Evolutionary conservation across 495 filamentous ascomycete genomes (phyloP), one percentile per base, ranked within the genome.

Genomic region (Penicillium coprophilum): DNA sequence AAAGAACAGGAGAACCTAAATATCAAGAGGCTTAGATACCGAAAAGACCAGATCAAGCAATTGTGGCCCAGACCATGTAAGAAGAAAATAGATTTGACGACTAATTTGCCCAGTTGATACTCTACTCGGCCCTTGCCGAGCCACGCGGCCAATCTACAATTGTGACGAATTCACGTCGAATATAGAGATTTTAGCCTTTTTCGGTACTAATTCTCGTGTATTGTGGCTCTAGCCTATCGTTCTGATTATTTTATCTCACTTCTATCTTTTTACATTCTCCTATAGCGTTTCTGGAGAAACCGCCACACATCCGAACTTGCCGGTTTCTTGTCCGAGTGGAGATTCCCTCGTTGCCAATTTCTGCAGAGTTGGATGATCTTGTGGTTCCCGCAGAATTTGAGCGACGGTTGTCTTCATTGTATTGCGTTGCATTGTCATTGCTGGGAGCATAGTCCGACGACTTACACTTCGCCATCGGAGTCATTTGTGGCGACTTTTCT

Each of bases 81-180:
- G 27, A 50, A 23, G 23, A 28, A 50, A 5, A 15, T 21, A 21
- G 0, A 15, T 24, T 9, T 9, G 34, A 21, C 10, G 32, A 24
- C 39, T 53, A 39, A 31, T 53, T 53, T 53, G 40, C 28, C 43
- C 19, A 34, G 32, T 32, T 15, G 13, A 28, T 34, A 28, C 20
- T 13, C 41, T 12, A 17, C 19, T 38, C 31, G 41, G 43, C 32
- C 40, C 30, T 40, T 19, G 21, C 52, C 21, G 10, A 46, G 32
- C 52, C 41, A 46, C 41, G 52, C 31, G 52, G 52, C 52, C 52
- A 28, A 46, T 74, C 55, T 69, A 73, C 55, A 38, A 8, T 3
- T 17, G 34, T 38, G 34, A 38, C 34, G 34, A 38, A 17, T 17
- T 17, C 34, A 17, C 34, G n/a, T 9, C 34, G 8, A 8, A 38